Base-by-base conservation (phyloP, 83 land plant genomes). In the Thuja plicata region DNA sequence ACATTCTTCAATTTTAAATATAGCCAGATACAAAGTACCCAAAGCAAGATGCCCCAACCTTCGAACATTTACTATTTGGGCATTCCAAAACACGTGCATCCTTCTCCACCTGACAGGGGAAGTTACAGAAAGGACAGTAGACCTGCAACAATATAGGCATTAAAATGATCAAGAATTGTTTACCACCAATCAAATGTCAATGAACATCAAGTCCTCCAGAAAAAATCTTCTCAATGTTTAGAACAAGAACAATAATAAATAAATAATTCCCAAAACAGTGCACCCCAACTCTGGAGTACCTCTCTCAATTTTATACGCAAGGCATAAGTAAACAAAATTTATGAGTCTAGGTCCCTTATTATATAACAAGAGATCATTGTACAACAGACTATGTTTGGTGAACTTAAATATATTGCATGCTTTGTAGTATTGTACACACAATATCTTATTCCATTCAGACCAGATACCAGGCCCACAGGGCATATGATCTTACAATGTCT, bases 111-210 rank as follows among this genome's bases (percentile, higher is more conserved):
- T 92, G 86, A 90, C 91, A 91, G 0, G 93, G 89, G 45, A 89
- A 89, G 86, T 91, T 85, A 79, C 92, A 92, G 70, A 92, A 91
- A 48, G 93, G 93, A 78, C 93, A 92, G 87, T 89, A 91, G 13
- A 92, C 93, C 92, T 92, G 91, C 78, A 88, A 32, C 37, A 88
- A 3, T 41, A 81, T 86, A 66, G 24, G 71, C n/a, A 38, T 76
- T 77, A 15, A 32, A 45, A 74, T 66, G 9, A 66, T 21, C 71
- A 66, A 27, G 71, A 34, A 30, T 40, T 10, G 30, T 40, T 46
- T 50, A 32, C 21, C n/a, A 48, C 34, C 11, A 73, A 24, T 30
- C 21, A 32, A 40, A 89, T 74, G 38, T 11, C 16, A 74, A 34
- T 74, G 15, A 3, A 74, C 78, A 74, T n/a, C 16, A 70, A 74